Base-by-base conservation (phyloP, 1,139 yeast genomes). In the Blastobotrys persicus region DNA sequence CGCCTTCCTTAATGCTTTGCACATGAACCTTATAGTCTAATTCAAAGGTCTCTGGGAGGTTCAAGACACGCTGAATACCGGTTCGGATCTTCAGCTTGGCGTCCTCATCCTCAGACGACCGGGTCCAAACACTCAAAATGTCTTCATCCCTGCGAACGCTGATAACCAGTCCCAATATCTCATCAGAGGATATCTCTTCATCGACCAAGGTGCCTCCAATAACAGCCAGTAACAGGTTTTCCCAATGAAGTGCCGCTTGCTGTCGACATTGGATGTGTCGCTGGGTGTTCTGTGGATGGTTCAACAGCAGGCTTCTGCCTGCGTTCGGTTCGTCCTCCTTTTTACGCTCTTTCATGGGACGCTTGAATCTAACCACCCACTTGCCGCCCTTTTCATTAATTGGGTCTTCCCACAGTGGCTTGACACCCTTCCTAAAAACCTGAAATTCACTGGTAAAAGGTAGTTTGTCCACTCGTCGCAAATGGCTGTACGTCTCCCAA, bases 361-460 rank as follows among this genome's bases (percentile, higher is more conserved):
- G 59, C 40, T 59, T 58, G 45, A 81, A 74, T 53, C 83, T 71
- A 57, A 80, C 76, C 33, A 78, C 77, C 87, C 87, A 83, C 58
- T 85, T 73, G 2, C 88, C 88, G 38, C 88, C 88, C 48, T 74
- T 70, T 44, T 75, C 67, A 61, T 83, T 82, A 49, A 75, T 71
- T 1, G 87, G 85, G 60, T 83, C 88, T 62, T 83, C 88, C 86
- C 88, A 82, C 50, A 81, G 79, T 16, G 88, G 88, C 59, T 78
- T 78, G 41, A 83, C 77, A 1, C 86, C 86, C 42, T 78, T 72
- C 58, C 81, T 79, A 67, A 83, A 83, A 13, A 83, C 65, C 54
- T 81, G 79, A 55, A 78, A 73, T 61, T 81, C 86, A 37, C 83
- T 74, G 23, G 84, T 83, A 51, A 72, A 70, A 14, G 77, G 74